Base-by-base conservation (phyloP, 257 asterid genomes). In the Ilex asprella region DNA sequence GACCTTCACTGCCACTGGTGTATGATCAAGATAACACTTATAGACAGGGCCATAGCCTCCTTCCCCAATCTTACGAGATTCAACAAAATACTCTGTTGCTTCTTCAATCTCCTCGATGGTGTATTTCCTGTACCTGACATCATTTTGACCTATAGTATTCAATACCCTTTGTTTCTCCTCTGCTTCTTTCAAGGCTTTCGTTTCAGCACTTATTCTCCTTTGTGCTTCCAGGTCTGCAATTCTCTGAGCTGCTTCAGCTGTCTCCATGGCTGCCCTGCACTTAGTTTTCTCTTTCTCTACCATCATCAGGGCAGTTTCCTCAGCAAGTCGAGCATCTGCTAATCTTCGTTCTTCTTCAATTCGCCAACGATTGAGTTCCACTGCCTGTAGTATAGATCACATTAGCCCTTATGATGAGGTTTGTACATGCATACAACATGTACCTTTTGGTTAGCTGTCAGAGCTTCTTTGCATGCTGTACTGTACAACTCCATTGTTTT, bases 21-120 rank as follows among this genome's bases (percentile, higher is more conserved):
- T 87, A 69, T 85, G 94, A 71, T 91, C 98, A 30, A 91, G 98
- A 65, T 72, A 58, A 35, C 98, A 88, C 79, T 75, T 91, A 39
- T 59, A 91, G 30, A 91, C 98, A 12, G 98, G 98, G 53, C 98
- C 98, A 68, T 91, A 91, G 29, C 98, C 96, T 0, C 98, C 98
- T 78, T 91, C 98, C 39, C 96, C 98, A 64, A 91, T 80, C 78
- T 91, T 87, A 56, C 78, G 72, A 16, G 76, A 55, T 2, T 73
- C 77, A 0, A 71, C 27, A 67, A 91, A 84, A 68, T 63, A 76
- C 7, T 79, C 82, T 0, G 98, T 91, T 16, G 98, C 98, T 47
- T 70, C 79, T 70, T 87, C 98, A n/a, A 91, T 91, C 27, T 91
- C 94, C 13, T 91, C 96, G 50, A 87, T 84, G 55, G 73, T 31